phyloP scores from a whole-genome alignment of 2,329 filamentous ascomycete species.

The Dryadomyces quercus-mongolicae region DNA sequence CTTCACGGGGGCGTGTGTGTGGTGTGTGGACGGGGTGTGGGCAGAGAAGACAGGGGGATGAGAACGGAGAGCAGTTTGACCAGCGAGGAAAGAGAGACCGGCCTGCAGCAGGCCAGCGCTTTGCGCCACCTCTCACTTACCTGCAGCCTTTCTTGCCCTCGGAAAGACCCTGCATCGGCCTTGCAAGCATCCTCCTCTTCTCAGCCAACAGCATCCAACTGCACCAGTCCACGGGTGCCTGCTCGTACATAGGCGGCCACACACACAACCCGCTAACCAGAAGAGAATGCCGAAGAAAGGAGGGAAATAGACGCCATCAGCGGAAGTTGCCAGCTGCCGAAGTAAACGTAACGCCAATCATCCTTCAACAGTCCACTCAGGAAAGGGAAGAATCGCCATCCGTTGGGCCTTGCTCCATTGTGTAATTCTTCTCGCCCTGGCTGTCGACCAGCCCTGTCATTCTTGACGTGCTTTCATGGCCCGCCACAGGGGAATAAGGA shows the following conservation, averaged over 20 bases:
- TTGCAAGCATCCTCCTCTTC: too few relatives aligned
- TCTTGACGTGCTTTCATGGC: background rate
- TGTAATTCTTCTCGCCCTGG: background rate
- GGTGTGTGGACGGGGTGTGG: background rate
- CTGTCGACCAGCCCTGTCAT: background rate
- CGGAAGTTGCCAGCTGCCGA: conserved; percentile 2
- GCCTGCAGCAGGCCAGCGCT: too few relatives aligned
- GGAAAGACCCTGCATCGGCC: too few relatives aligned
- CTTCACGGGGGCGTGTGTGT: background rate
- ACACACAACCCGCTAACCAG: background rate
- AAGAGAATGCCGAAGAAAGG: background rate
- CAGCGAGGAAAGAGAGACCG: too few relatives aligned
- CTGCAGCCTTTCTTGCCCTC: too few relatives aligned
- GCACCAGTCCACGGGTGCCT: too few relatives aligned
- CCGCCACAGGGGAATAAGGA: background rate
- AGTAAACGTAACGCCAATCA: background rate
- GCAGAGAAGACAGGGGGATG: too few relatives aligned
- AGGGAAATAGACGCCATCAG: background rate
- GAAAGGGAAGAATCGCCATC: background rate
- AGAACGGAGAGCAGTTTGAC: too few relatives aligned
- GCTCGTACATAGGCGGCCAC: too few relatives aligned
- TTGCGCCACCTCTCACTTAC: too few relatives aligned
- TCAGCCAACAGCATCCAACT: background rate
- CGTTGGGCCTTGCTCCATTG: background rate
- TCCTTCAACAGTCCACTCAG: background rate